Percentiles rank a stretch among this genome's conserved stretches.
These are phyloP conservation scores for Entrophospora sp. DNA, from an alignment of 192 early-diverging fungal genomes.

Conservation along the genomic window DNA sequence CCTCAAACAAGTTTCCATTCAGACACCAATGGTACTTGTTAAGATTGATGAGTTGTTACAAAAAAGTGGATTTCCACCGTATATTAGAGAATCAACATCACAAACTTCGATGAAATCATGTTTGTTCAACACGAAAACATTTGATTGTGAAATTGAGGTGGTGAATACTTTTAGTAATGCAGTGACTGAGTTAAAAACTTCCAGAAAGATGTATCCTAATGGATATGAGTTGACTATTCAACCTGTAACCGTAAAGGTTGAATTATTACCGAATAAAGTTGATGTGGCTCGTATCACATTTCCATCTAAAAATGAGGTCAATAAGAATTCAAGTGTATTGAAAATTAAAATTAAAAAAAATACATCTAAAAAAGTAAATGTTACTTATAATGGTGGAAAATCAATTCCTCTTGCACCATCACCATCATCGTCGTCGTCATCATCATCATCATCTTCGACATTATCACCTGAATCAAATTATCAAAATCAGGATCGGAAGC, in stretches of 20 bases:
- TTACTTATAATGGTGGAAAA: neutral
- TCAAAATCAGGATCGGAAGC: neutral
- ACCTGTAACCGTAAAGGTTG: slow-evolving; percentile 30
- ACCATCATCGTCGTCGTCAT: neutral
- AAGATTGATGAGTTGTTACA: slow-evolving; percentile 35
- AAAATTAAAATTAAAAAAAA: neutral
- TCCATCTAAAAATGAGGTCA: neutral
- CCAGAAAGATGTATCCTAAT: slow-evolving; percentile 31
- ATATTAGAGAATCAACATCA: slow-evolving; percentile 37
- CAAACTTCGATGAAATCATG: slow-evolving; percentile 35
- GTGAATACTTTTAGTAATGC: slow-evolving; percentile 29
- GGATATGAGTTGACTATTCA: slow-evolving; percentile 37
- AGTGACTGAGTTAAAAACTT: slow-evolving; percentile 39
- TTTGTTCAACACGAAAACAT: slow-evolving; percentile 29
- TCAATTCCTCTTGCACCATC: neutral
- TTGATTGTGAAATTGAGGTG: slow-evolving; percentile 33
- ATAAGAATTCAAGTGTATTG: neutral
- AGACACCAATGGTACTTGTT: slow-evolving; percentile 38
- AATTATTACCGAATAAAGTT: neutral
- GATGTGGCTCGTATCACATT: neutral
- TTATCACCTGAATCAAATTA: neutral
- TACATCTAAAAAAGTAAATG: neutral
- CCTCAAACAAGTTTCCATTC: slow-evolving; percentile 32
- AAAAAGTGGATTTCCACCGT: slow-evolving; percentile 44
- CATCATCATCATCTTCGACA: no score